Evolutionary conservation across 768 basidiomycete species (phyloP).

Genomic region (Filobasidium wieringae): DNA sequence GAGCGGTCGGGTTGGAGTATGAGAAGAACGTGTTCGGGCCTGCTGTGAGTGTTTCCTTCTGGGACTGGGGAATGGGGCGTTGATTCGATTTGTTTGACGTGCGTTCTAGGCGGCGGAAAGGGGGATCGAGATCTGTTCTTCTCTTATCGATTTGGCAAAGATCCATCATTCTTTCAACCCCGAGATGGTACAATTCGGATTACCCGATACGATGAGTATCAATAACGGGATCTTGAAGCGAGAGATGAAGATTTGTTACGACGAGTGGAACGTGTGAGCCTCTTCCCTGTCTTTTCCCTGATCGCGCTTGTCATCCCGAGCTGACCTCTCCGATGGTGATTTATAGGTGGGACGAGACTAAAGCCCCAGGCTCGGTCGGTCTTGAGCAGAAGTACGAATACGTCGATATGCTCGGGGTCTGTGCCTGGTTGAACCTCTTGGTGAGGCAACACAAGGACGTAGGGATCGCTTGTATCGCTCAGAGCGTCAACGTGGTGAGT

Average conservation of each 20-base stretch:
- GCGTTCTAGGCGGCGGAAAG: slow-evolving; percentile 43
- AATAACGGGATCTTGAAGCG: slow-evolving; percentile 10
- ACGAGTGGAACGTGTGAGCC: slow-evolving; percentile 49
- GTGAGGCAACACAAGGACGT: slow-evolving; percentile 51
- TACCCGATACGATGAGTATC: slow-evolving; percentile 4
- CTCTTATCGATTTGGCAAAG: slow-evolving; percentile 46
- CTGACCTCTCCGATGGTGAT: neutral
- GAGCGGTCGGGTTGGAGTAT: slow-evolving; percentile 30
- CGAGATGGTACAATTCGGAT: neutral
- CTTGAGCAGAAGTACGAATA: slow-evolving; percentile 50
- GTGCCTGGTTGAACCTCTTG: slow-evolving; percentile 53
- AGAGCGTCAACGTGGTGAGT: slow-evolving; percentile 43
- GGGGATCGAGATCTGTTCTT: slow-evolving; percentile 45
- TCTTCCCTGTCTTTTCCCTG: neutral
- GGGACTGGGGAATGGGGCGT: neutral
- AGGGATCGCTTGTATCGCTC: slow-evolving; percentile 53
- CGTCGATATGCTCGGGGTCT: slow-evolving; percentile 50
- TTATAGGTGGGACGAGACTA: slow-evolving; percentile 28
- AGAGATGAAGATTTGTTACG: slow-evolving; percentile 42
- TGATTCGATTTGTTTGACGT: neutral
- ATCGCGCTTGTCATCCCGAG: neutral
- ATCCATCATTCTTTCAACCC: slow-evolving; percentile 17
- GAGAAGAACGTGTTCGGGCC: slow-evolving; percentile 49
- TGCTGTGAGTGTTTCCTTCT: slow-evolving; percentile 34
- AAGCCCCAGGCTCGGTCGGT: slow-evolving; percentile 46